Evolutionary conservation across 179 eudicot genomes (phyloP), one percentile per base, ranked within the genome.

Genomic region (Silene noctiflora): DNA sequence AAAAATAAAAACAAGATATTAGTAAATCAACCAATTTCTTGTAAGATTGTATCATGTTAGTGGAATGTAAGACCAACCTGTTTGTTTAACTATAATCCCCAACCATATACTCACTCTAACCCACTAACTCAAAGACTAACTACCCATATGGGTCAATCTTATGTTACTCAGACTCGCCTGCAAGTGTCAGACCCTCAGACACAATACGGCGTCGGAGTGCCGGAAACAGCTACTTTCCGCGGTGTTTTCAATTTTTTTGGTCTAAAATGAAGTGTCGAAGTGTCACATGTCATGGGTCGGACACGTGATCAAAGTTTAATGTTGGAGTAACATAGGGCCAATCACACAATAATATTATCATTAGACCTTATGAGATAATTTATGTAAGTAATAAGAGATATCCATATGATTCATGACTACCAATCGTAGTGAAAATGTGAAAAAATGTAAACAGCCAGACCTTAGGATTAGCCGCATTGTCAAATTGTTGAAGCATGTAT

Each of bases 391-490:
- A 56, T 6, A 56, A 17, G 60, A 62, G 31, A 22, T 63, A 0
- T 63, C 16, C 31, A 11, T 25, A 25, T 25, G 67, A 25, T 63
- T 63, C 66, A 25, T 22, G 33, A 2, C 67, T 25, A n/a, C 66
- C 58, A 62, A 21, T 9, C 56, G 42, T 14, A 33, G 24, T 56
- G 61, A 69, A 56, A 17, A 6, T 8, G 4, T n/a, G 62, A 29
- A 2, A 73, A 31, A 60, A 20, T 12, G 22, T 69, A 27, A 73
- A 13, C 66, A 79, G 71, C 5, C 71, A 75, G 22, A 94, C 99
- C 99, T 95, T 88, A 24, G 98, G 98, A 81, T 94, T 94, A 48
- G 97, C 98, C 56, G 98, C 95, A 76, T 94, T 94, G 82, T 94
- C 97, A 84, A 93, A 93, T 75, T 94, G 98, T 79, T 89, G 94